phyloP scores from a whole-genome alignment of 331 rosid genomes.

The Prunus yedoensis region DNA sequence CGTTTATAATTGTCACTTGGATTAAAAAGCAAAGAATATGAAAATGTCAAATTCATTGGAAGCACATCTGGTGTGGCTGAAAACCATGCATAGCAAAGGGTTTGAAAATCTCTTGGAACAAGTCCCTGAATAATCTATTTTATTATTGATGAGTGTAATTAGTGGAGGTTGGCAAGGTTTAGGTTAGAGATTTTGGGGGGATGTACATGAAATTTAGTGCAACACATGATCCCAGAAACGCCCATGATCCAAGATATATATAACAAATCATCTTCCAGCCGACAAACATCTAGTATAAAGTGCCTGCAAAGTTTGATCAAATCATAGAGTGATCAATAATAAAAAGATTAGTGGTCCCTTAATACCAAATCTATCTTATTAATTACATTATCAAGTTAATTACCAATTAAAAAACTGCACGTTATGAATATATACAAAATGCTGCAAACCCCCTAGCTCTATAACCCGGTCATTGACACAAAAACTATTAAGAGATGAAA shows the following conservation, averaged over 20 bases:
- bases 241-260: constrained; percentile 49
- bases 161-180: not conserved
- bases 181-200: not conserved
- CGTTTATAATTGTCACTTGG: not conserved
- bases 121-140: not conserved
- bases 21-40: not conserved
- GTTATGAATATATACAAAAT: too few relatives aligned
- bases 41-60: not conserved
- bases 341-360: too few relatives aligned
- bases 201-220: constrained; percentile 35
- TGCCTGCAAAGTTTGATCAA: constrained; percentile 5
- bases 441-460: too few relatives aligned
- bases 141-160: not conserved
- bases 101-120: not conserved
- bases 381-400: too few relatives aligned
- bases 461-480: too few relatives aligned
- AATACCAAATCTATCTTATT: too few relatives aligned
- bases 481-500: too few relatives aligned
- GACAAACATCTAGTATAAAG: constrained; percentile 20
- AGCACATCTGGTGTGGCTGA: not conserved
- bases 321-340: not conserved
- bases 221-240: constrained; percentile 44
- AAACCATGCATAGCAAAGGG: not conserved
- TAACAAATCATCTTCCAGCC: constrained; percentile 22
- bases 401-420: too few relatives aligned